Evolutionary conservation across 345 rosid species (phyloP).

Genomic region (Linum usitatissimum): DNA sequence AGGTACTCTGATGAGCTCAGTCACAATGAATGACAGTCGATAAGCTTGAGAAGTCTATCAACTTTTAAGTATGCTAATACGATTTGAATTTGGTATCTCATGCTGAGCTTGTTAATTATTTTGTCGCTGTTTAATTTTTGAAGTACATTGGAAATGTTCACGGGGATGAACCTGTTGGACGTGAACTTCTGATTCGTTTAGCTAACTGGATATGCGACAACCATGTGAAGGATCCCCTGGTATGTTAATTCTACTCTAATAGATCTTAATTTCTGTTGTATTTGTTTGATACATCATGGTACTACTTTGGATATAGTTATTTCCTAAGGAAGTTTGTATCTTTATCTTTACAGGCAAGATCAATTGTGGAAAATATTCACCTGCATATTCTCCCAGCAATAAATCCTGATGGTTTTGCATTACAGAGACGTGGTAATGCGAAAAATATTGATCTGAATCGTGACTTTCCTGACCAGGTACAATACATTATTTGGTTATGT

Average conservation of each 20-base stretch:
- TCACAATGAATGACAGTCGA: no score
- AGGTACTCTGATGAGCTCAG: constrained; percentile 33
- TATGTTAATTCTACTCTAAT: constrained; percentile 25
- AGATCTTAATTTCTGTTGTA: neutral
- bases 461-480: constrained; percentile 97
- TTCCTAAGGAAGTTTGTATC: constrained; percentile 6
- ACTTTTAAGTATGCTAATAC: neutral
- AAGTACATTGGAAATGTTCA: constrained; percentile 95
- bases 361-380: constrained; percentile 71
- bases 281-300: neutral
- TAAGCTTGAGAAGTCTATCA: neutral
- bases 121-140: neutral
- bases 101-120: neutral
- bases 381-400: constrained; percentile 88
- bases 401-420: constrained; percentile 91
- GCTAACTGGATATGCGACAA: constrained; percentile 95
- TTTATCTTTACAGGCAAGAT: constrained; percentile 39
- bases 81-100: neutral
- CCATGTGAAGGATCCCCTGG: constrained; percentile 65
- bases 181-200: constrained; percentile 67
- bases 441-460: constrained; percentile 82
- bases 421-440: constrained; percentile 69
- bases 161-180: constrained; percentile 95
- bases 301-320: neutral
- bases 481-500: constrained; percentile 4